Conservation (phyloP, 2,329 filamentous ascomycete genomes). For the Metarhizium anisopliae region DNA sequence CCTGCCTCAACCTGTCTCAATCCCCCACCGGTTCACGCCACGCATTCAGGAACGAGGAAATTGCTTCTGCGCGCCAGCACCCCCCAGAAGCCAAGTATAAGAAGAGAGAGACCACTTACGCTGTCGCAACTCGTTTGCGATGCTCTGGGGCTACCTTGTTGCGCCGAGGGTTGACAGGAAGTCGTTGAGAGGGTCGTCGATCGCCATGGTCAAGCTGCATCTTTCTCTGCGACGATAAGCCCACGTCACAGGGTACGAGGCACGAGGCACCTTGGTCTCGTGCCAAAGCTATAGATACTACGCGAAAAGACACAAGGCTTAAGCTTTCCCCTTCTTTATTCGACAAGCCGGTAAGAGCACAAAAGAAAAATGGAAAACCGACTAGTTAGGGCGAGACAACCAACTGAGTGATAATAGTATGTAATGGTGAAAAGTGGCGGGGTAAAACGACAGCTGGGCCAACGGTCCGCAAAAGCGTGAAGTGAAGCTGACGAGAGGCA, state of each 20-base stretch:
- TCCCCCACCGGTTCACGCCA: too few relatives aligned
- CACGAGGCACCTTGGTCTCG: neutral
- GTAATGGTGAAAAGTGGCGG: neutral
- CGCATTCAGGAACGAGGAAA: too few relatives aligned
- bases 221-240: slow-evolving; percentile 2
- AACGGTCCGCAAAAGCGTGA: neutral
- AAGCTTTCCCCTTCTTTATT: neutral
- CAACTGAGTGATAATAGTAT: too few relatives aligned
- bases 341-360: neutral
- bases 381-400: neutral
- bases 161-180: slow-evolving; percentile 41
- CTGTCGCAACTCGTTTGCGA: slow-evolving; percentile 39
- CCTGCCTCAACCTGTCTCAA: too few relatives aligned
- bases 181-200: slow-evolving; percentile 23
- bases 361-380: neutral
- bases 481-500: neutral
- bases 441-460: neutral
- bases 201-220: slow-evolving; percentile 19
- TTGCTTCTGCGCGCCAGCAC: neutral
- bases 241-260: neutral
- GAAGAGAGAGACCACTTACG: slow-evolving; percentile 21
- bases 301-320: neutral
- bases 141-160: slow-evolving; percentile 37
- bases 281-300: too few relatives aligned
- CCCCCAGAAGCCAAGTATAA: neutral